Evolutionary conservation across 2,329 filamentous ascomycete genomes (phyloP).

Genomic region (Ophiostoma montium): DNA sequence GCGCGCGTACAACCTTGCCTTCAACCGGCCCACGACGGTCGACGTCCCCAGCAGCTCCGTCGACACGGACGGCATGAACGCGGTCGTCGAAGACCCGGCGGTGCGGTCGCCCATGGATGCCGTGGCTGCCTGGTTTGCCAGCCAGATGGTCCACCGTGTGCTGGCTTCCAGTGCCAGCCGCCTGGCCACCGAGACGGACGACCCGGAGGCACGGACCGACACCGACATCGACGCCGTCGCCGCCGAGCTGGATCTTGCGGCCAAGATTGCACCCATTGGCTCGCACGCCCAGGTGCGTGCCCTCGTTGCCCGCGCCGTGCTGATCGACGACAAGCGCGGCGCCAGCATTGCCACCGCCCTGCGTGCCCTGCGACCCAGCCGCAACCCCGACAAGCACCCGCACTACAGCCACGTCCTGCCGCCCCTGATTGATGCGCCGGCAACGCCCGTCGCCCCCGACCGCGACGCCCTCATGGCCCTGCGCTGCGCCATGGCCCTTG

Average conservation of each 20-base stretch:
- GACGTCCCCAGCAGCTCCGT: slow-evolving; percentile 41
- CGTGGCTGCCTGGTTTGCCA: slow-evolving; percentile 84
- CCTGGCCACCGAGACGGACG: slow-evolving; percentile 32
- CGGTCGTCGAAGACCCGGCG: slow-evolving; percentile 70
- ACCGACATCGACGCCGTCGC: slow-evolving; percentile 8
- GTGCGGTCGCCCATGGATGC: slow-evolving; percentile 81
- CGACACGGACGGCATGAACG: slow-evolving; percentile 60
- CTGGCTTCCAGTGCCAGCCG: slow-evolving; percentile 41
- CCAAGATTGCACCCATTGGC: slow-evolving; percentile 61
- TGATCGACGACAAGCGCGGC: slow-evolving; percentile 39
- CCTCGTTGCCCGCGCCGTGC: slow-evolving; percentile 42
- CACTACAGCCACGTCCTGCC: slow-evolving; percentile 18
- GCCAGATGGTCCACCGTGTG: slow-evolving; percentile 53
- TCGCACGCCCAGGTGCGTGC: slow-evolving; percentile 55
- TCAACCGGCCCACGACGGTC: slow-evolving; percentile 64
- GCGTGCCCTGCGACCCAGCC: slow-evolving; percentile 32
- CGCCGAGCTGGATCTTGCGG: slow-evolving; percentile 50
- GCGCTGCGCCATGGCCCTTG: slow-evolving; percentile 45
- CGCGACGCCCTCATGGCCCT: slow-evolving; percentile 43
- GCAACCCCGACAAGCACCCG: slow-evolving; percentile 22
- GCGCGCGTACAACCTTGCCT: slow-evolving; percentile 77
- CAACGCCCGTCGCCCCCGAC: slow-evolving; percentile 25
- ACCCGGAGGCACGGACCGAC: slow-evolving; percentile 12
- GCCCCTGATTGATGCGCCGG: slow-evolving; percentile 33
- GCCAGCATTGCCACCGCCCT: slow-evolving; percentile 42